Base-by-base conservation (phyloP, 176 grass and related monocot genomes). In the Alloteropsis semialata region DNA sequence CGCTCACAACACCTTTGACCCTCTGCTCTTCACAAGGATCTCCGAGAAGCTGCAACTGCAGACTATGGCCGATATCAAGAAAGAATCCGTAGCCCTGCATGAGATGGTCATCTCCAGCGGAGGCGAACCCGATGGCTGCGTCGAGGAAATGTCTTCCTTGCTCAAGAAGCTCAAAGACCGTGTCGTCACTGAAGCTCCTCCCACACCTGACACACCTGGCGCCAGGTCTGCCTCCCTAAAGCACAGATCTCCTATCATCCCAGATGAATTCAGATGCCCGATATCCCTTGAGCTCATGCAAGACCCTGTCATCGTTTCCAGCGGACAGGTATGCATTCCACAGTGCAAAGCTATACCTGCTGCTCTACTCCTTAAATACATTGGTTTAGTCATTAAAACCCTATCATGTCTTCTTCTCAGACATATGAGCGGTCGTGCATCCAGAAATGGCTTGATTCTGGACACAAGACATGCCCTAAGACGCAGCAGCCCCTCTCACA, bases 241-340 rank as follows among this genome's bases (percentile, higher is more conserved):
- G 36, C 92, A 93, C 48, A 90, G 59, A 29, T 93, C 91, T 54
- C 93, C 96, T 10, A 90, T 99, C 67, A 96, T 94, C 44, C 96
- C 93, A 0, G 96, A 96, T 39, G 96, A 99, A 49, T 99, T 99
- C 77, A 88, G 96, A 38, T 99, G 96, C 77, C 96, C 93, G 50
- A 93, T 96, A 80, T 99, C 96, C 12, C 93, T 99, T 21, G 93
- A 99, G 85, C 83, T 99, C 72, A 96, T 99, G 96, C 90, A 93
- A 8, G 91, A 99, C 65, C 96, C 96, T 22, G 89, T 99, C 57
- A 96, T 99, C 53, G 85, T 96, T 79, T 99, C 96, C 50, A 93
- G 89, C 18, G 96, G 93, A 33, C 96, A 92, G 87, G 96, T 98
- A 90, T 42, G 2, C 1, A 24, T 60, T 74, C 5, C 6, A 50